phyloP scores from a whole-genome alignment of 1,139 yeast species.

The Lodderomyces margitis region DNA sequence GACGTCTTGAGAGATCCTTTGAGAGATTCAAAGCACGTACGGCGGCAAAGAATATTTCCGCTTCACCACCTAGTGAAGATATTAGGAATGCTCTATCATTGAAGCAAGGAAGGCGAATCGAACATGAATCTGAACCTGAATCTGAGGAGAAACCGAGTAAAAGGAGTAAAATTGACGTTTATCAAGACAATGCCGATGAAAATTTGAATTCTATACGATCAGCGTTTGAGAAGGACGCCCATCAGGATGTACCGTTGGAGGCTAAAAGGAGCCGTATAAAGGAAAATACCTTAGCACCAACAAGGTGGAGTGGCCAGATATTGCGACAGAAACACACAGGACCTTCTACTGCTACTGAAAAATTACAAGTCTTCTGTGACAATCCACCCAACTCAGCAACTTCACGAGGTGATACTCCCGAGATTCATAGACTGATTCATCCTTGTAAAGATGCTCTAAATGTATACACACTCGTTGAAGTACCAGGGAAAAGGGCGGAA shows the following conservation, averaged over 20 bases:
- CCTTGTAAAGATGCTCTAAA: neutral
- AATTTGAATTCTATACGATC: conserved; percentile 30
- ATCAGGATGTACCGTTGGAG: conserved; percentile 37
- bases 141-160: conserved; percentile 6
- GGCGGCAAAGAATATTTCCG: neutral
- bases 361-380: conserved; percentile 21
- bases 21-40: conserved; percentile 37
- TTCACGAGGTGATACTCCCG: neutral
- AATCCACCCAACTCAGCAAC: conserved; percentile 5
- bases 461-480: conserved; percentile 46
- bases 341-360: conserved; percentile 7
- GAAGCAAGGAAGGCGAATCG: conserved; percentile 24
- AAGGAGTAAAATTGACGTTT: conserved; percentile 32
- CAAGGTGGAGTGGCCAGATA: conserved; percentile 69
- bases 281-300: conserved; percentile 60
- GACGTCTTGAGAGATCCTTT: conserved; percentile 51
- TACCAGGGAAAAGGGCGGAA: conserved; percentile 64
- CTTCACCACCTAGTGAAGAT: conserved; percentile 9
- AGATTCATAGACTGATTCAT: neutral
- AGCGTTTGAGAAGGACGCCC: conserved; percentile 25
- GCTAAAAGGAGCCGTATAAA: conserved; percentile 52
- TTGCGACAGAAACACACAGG: conserved; percentile 35
- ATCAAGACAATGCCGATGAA: conserved; percentile 23
- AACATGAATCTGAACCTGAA: conserved; percentile 10
- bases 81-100: conserved; percentile 22